phyloP scores from a whole-genome alignment of 2,329 filamentous ascomycete species.

The Aspergillus uvarum region DNA sequence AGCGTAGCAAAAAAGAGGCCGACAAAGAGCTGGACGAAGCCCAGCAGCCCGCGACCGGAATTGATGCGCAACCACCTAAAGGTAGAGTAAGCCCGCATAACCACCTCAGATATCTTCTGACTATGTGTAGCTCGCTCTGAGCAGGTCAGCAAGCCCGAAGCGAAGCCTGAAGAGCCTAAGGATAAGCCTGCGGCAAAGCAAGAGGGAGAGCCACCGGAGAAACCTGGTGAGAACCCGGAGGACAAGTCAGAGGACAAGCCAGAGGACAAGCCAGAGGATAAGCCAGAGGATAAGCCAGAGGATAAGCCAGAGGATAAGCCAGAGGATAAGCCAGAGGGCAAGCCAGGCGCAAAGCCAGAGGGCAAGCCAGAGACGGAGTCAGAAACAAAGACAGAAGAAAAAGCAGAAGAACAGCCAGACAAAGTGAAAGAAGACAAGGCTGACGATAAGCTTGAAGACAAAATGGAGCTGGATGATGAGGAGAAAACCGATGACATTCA shows the following conservation, averaged over 20 bases:
- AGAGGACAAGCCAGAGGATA: slow-evolving; percentile 3
- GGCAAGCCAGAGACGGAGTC: slow-evolving; percentile 3
- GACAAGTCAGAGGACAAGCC: slow-evolving; percentile 20
- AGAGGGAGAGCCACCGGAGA: slow-evolving; percentile 6
- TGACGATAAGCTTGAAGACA: slow-evolving; percentile 15
- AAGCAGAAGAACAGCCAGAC: slow-evolving; percentile 6
- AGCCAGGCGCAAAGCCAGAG: slow-evolving; percentile 5
- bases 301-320: neutral
- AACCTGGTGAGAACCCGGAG: slow-evolving; percentile 13
- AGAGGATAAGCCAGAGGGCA: slow-evolving; percentile 7
- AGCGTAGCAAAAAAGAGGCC: slow-evolving; percentile 41
- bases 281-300: neutral
- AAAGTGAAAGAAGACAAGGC: slow-evolving; percentile 15
- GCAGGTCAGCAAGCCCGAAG: neutral
- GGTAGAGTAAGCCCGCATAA: neutral
- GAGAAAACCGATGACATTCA: slow-evolving; percentile 12
- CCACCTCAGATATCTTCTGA: neutral
- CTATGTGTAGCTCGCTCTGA: neutral
- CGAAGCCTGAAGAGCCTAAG: neutral
- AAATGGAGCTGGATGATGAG: slow-evolving; percentile 12
- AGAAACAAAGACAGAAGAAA: slow-evolving; percentile 7
- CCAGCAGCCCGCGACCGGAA: slow-evolving; percentile 13
- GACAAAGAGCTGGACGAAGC: slow-evolving; percentile 13
- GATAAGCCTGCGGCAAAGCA: neutral
- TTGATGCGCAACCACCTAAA: slow-evolving; percentile 13